phyloP scores from a whole-genome alignment of 2,329 filamentous ascomycete genomes.

The Fusarium sp. region DNA sequence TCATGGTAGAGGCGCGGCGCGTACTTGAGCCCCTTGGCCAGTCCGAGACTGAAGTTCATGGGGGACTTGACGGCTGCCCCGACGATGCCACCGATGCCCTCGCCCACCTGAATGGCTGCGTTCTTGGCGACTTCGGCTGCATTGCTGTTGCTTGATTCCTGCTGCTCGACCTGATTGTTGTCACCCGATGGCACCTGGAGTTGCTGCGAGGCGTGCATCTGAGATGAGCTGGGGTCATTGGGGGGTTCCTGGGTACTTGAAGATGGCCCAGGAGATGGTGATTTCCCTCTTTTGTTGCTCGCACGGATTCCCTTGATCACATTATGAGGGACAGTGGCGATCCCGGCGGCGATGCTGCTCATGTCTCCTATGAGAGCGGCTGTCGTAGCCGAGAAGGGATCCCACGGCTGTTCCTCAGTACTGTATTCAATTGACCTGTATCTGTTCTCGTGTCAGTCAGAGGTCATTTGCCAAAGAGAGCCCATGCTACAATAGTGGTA shows the following conservation, averaged over 20 bases:
- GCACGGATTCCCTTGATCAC: not conserved
- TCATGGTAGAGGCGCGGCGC: not conserved
- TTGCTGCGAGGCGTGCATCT: not conserved
- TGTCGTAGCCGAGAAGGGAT: slow-evolving; percentile 75
- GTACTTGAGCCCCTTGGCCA: not conserved
- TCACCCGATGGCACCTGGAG: not conserved
- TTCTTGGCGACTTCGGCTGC: not conserved
- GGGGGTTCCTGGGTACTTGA: not conserved
- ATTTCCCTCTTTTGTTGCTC: not conserved
- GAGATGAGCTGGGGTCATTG: not conserved
- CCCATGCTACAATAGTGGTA: not conserved
- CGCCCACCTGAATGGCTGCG: not conserved
- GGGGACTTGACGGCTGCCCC: not conserved
- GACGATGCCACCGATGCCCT: not conserved
- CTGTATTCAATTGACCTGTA: slow-evolving; percentile 74
- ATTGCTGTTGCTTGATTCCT: not conserved
- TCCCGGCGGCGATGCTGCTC: not conserved
- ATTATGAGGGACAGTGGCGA: not conserved
- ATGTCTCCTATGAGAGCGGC: not conserved
- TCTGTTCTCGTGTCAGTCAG: slow-evolving; percentile 48
- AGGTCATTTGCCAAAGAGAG: not conserved
- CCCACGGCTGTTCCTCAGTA: slow-evolving; percentile 81
- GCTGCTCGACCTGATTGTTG: not conserved
- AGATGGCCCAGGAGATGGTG: not conserved
- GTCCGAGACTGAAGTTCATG: not conserved